These are phyloP conservation scores for Botrytis medusae DNA, from an alignment of 2,329 filamentous ascomycete species.

Conservation along the genomic window DNA sequence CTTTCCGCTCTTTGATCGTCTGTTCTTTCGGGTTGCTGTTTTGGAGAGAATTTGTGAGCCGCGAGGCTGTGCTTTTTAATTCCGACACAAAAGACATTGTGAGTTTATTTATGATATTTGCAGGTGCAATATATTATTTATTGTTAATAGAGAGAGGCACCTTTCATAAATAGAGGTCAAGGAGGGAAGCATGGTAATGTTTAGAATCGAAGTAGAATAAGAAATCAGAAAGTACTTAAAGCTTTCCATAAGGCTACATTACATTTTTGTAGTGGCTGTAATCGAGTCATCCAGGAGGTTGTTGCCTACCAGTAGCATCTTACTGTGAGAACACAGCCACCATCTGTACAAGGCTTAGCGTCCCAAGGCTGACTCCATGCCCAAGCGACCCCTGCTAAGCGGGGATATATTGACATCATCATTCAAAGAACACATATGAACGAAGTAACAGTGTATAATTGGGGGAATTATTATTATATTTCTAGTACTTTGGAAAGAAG, in stretches of 20 bases:
- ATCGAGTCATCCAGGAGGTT: not conserved
- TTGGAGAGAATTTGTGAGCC: not conserved
- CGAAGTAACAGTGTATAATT: not conserved
- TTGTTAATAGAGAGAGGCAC: not conserved
- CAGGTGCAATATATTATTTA: not conserved
- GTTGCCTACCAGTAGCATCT: not conserved
- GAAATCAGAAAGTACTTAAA: not conserved
- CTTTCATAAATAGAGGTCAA: not conserved
- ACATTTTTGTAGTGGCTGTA: not conserved
- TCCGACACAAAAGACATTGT: conserved; percentile 8
- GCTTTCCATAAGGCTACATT: not conserved
- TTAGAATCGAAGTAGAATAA: not conserved
- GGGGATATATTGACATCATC: conserved; percentile 1
- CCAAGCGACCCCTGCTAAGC: conserved; percentile 3
- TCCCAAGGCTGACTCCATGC: conserved; percentile 10
- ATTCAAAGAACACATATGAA: not conserved
- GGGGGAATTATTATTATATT: not conserved
- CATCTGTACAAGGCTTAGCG: conserved; percentile 13
- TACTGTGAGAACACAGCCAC: not conserved
- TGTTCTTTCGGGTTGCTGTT: not conserved
- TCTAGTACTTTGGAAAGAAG: not conserved
- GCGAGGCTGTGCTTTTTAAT: not conserved
- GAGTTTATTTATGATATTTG: not conserved
- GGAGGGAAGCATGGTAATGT: too few relatives aligned
- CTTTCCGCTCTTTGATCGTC: not conserved